A percentile compares a stretch with the other conserved stretches of the same genome.
These are phyloP conservation scores for Coemansia sp. DNA, from an alignment of 192 early-diverging fungal genomes.

Conservation along the genomic window DNA sequence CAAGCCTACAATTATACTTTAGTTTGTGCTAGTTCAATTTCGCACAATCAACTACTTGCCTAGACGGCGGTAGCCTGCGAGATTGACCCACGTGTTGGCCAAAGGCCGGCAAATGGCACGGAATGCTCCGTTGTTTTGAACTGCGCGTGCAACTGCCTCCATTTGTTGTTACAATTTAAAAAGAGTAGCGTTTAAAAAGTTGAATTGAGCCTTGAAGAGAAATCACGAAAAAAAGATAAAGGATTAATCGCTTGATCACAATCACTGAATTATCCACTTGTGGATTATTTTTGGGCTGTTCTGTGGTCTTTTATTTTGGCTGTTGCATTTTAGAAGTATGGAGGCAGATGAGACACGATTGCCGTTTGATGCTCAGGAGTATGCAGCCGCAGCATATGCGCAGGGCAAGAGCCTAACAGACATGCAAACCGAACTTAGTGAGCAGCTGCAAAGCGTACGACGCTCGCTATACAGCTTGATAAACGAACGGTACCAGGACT, in stretches of 20 bases:
- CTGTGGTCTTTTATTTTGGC: too few species aligned
- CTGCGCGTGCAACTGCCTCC: conserved; percentile 31
- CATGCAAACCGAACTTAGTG: conserved; percentile 28
- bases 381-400: conserved; percentile 17
- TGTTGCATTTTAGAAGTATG: conserved; percentile 13
- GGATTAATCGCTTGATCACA: too few species aligned
- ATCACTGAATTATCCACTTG: not conserved
- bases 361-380: conserved; percentile 23
- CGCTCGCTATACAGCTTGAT: conserved; percentile 31
- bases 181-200: not conserved
- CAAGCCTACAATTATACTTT: conserved; percentile 60
- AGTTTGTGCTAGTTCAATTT: not conserved
- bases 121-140: conserved; percentile 44
- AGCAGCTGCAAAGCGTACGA: conserved; percentile 13
- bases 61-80: conserved; percentile 67
- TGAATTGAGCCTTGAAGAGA: not conserved
- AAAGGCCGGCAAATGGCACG: conserved; percentile 54
- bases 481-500: conserved; percentile 37
- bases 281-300: not conserved
- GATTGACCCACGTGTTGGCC: conserved; percentile 63
- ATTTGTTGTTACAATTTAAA: too few species aligned
- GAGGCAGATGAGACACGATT: conserved; percentile 29
- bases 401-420: conserved; percentile 24
- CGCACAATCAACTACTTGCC: conserved; percentile 48
- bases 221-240: not conserved